Conservation (phyloP, 306 rosid genomes). For the peach (Prunus persica) region Prunus_persica_NCBIv2 NC_034009.1:11340001-11340500, state of each 20-base stretch:
- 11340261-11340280: conserved; percentile 18
- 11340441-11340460: conserved; percentile 90
- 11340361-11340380: conserved; percentile 89
- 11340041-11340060: conserved; percentile 67
- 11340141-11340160: conserved; percentile 11
- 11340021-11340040: conserved; percentile 60
- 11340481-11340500: conserved; percentile 88
- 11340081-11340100: conserved; percentile 55
- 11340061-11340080: conserved; percentile 57
- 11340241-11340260: conserved; percentile 12
- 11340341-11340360: conserved; percentile 61
- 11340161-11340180: background rate
- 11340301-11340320: conserved; percentile 16
- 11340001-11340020: conserved; percentile 26
- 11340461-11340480: conserved; percentile 93
- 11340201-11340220: conserved; percentile 14
- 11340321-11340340: conserved; percentile 48
- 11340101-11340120: background rate
- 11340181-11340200: conserved; percentile 5
- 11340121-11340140: background rate
- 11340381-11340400: conserved; percentile 83
- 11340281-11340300: conserved; percentile 20
- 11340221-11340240: conserved; percentile 10
- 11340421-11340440: conserved; percentile 76
- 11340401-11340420: conserved; percentile 73